Conservation (phyloP, 306 rosid genomes). For the Casuarina cunninghamiana region DNA sequence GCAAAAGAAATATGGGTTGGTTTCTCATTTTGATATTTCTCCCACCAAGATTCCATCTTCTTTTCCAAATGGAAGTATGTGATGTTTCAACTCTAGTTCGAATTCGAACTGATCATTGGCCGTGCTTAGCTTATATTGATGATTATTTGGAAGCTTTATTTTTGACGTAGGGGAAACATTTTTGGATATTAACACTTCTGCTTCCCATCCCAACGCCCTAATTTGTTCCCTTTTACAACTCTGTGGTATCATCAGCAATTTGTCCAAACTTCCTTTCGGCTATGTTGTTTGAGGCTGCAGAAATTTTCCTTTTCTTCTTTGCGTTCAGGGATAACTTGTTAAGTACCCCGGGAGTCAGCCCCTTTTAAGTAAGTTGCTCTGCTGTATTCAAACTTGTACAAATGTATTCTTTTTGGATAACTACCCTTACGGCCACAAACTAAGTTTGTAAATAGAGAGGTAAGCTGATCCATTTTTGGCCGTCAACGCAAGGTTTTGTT, state of each 20-base stretch:
- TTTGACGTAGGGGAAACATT: constrained; percentile 45
- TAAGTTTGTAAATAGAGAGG: neutral
- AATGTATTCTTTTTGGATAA: constrained; percentile 2
- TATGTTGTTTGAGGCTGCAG: constrained; percentile 18
- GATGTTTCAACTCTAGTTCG: constrained; percentile 86
- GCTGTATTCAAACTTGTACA: neutral
- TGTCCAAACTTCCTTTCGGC: constrained; percentile 13
- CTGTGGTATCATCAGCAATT: constrained; percentile 16
- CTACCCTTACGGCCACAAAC: neutral
- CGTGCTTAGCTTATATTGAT: constrained; percentile 93
- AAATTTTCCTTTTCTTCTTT: constrained; percentile 1
- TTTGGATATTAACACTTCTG: neutral
- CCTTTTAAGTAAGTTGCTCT: neutral
- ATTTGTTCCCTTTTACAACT: neutral
- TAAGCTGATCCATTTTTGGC: constrained; percentile 6
- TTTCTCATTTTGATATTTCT: constrained; percentile 79
- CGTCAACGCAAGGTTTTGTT: constrained; percentile 6
- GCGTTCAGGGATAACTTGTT: constrained; percentile 26
- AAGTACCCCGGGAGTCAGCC: constrained; percentile 15
- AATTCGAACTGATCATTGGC: constrained; percentile 96
- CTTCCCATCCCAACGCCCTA: neutral
- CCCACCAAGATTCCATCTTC: constrained; percentile 96
- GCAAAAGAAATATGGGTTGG: constrained; percentile 66
- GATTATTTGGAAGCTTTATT: constrained; percentile 93
- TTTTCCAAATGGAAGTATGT: constrained; percentile 89